Evolutionary conservation across 73 alveolate genomes (phyloP).

Genomic region (Stentor roeselii): DNA sequence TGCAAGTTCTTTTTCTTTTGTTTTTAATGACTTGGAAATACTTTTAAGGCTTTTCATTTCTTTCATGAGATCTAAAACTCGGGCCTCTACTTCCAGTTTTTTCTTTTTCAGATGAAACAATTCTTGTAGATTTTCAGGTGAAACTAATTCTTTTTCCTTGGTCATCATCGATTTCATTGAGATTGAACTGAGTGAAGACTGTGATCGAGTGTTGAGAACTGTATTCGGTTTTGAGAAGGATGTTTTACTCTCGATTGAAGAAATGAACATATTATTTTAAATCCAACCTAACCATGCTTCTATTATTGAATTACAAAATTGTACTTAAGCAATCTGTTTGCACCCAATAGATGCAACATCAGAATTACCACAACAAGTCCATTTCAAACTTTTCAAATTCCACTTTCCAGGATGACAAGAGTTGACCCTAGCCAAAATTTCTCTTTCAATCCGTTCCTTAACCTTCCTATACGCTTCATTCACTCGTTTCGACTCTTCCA

Average conservation of each 20-base stretch:
- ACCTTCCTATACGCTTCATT: neutral
- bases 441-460: neutral
- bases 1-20: neutral
- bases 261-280: too few relatives aligned
- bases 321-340: neutral
- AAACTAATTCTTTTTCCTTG: neutral
- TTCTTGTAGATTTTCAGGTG: neutral
- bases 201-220: neutral
- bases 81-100: neutral
- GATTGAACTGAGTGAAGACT: neutral
- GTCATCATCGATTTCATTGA: neutral
- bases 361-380: constrained; percentile 12
- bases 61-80: neutral
- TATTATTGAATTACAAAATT: too few relatives aligned
- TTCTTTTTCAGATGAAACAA: neutral
- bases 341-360: neutral
- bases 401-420: constrained; percentile 22
- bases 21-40: neutral
- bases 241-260: too few relatives aligned
- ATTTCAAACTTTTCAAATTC: neutral
- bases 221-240: too few relatives aligned
- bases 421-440: neutral
- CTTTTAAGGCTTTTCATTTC: neutral
- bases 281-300: too few relatives aligned
- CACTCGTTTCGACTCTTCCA: neutral